phyloP scores from a whole-genome alignment of 2,329 filamentous ascomycete genomes.

The Berkeleyomyces basicola region DNA sequence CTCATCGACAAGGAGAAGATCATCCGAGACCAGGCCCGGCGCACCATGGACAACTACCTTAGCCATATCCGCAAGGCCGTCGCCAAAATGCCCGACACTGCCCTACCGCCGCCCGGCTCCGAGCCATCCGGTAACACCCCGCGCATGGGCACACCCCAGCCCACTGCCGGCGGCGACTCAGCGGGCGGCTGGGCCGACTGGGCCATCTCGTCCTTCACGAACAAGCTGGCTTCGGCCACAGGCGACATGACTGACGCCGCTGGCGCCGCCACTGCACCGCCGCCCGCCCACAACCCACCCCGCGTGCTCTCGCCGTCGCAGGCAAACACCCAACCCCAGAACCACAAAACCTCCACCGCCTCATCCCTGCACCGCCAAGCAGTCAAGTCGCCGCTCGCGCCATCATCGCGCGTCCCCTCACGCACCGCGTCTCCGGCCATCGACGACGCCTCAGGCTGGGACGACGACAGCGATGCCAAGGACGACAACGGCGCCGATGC shows the following conservation, averaged over 20 bases:
- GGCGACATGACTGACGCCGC: conserved; percentile 63
- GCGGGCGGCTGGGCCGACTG: conserved; percentile 71
- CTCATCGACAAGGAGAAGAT: conserved; percentile 93
- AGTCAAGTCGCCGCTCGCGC: conserved; percentile 33
- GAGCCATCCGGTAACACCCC: conserved; percentile 38
- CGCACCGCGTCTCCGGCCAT: conserved; percentile 27
- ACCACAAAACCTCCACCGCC: conserved; percentile 31
- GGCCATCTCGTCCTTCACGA: conserved; percentile 97
- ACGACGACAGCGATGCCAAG: conserved; percentile 21
- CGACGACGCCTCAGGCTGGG: conserved; percentile 27
- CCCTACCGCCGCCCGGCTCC: conserved; percentile 47
- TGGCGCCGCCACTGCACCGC: conserved; percentile 16
- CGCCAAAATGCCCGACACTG: conserved; percentile 62
- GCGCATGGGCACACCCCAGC: conserved; percentile 64
- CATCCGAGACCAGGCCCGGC: conserved; percentile 78
- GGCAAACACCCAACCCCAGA: neutral
- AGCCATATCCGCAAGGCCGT: conserved; percentile 67
- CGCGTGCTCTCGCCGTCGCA: conserved; percentile 24
- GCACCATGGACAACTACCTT: conserved; percentile 75
- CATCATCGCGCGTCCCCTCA: conserved; percentile 25
- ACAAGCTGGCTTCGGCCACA: conserved; percentile 69
- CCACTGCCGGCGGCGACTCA: conserved; percentile 24
- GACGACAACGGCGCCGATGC: conserved; percentile 46
- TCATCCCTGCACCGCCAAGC: conserved; percentile 45
- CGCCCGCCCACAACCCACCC: conserved; percentile 18